Evolutionary conservation across 257 asterid genomes (phyloP).

Genomic region (Linaria vulgaris): DNA sequence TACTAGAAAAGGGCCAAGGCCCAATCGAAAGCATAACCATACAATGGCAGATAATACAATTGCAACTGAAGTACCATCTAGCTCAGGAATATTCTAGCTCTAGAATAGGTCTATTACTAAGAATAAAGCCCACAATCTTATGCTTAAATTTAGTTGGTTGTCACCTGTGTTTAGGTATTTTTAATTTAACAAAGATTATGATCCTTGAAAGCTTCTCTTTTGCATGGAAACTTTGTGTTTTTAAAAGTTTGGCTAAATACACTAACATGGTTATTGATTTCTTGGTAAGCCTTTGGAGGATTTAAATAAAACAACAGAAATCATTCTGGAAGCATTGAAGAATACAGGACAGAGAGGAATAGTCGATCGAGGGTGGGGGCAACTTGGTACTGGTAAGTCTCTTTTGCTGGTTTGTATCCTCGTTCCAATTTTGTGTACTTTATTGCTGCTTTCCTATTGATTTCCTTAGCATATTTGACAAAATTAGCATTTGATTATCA

Average conservation of each 20-base stretch:
- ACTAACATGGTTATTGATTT: slow-evolving; percentile 23
- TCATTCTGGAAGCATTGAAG: slow-evolving; percentile 80
- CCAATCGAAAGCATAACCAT: too few relatives aligned
- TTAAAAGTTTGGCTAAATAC: slow-evolving; percentile 2
- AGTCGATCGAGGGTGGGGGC: slow-evolving; percentile 99
- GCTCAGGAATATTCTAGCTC: too few relatives aligned
- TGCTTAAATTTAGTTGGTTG: background rate
- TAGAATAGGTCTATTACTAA: too few relatives aligned
- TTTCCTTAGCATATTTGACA: background rate
- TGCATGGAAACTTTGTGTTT: background rate
- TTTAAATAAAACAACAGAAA: slow-evolving; percentile 63
- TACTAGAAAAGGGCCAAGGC: too few relatives aligned
- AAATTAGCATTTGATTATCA: too few relatives aligned
- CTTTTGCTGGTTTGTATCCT: too few relatives aligned
- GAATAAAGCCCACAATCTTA: too few relatives aligned
- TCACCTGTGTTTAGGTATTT: background rate
- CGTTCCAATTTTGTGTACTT: background rate
- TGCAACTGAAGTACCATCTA: too few relatives aligned
- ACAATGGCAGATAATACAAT: too few relatives aligned
- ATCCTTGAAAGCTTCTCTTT: background rate
- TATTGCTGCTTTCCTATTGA: slow-evolving; percentile 9
- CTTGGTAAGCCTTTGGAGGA: slow-evolving; percentile 83
- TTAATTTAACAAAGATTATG: background rate
- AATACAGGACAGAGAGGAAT: slow-evolving; percentile 94
- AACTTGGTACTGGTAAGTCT: slow-evolving; percentile 85